Percentiles rank a stretch among this genome's conserved stretches.
These are phyloP conservation scores for Podosphaera xanthii DNA, from an alignment of 2,329 filamentous ascomycete species.

Conservation along the genomic window DNA sequence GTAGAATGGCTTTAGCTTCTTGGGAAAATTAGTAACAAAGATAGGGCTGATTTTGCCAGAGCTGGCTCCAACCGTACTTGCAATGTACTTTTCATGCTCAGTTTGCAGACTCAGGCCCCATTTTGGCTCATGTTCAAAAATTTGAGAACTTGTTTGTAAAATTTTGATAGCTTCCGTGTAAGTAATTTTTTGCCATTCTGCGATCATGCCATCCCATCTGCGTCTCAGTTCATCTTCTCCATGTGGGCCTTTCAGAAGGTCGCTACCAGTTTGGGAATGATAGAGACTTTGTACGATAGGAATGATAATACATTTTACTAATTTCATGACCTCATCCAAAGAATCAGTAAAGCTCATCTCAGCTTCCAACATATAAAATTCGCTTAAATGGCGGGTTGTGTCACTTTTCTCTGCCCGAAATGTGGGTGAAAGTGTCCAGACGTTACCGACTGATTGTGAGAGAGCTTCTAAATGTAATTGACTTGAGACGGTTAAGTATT, in stretches of 20 bases:
- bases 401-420: conserved; percentile 89
- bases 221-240: conserved; percentile 26
- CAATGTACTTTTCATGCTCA: conserved; percentile 81
- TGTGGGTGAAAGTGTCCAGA: conserved; percentile 84
- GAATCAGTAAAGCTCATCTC: conserved; percentile 61
- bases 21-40: conserved; percentile 88
- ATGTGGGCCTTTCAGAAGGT: conserved; percentile 20
- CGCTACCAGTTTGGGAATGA: conserved; percentile 26
- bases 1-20: conserved; percentile 76
- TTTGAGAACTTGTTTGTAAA: conserved; percentile 33
- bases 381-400: conserved; percentile 78
- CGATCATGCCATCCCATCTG: conserved; percentile 50
- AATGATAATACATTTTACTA: conserved; percentile 26
- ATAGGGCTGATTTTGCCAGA: conserved; percentile 30
- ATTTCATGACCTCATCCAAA: conserved; percentile 46
- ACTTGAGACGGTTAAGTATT: conserved; percentile 86
- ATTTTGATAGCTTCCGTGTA: conserved; percentile 56
- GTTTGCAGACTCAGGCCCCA: conserved; percentile 62
- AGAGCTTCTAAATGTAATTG: conserved; percentile 89
- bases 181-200: conserved; percentile 56
- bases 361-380: conserved; percentile 97
- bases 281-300: background rate
- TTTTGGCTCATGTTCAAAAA: conserved; percentile 43
- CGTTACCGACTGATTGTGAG: conserved; percentile 65
- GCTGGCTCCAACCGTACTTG: conserved; percentile 29